Percentiles rank a stretch among this genome's conserved stretches.
Evolutionary conservation across 257 asterid species (phyloP).

Genomic region (Solanum tacnaense): DNA sequence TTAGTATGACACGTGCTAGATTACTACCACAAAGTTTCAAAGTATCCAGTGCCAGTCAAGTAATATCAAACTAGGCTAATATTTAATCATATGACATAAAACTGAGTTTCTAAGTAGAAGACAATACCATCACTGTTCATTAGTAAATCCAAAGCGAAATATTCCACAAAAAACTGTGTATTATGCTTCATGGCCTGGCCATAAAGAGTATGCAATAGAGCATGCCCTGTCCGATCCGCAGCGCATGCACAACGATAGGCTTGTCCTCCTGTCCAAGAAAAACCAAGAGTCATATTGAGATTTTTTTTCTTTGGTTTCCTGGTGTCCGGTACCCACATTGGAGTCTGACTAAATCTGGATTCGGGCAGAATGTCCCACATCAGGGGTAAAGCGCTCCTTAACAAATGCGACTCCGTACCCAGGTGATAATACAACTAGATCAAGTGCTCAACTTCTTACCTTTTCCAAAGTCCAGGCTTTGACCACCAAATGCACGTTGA

Average conservation of each 20-base stretch:
- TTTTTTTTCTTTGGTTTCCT: neutral
- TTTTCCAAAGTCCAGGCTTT: slow-evolving; percentile 89
- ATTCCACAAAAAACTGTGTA: slow-evolving; percentile 92
- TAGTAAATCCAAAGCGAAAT: slow-evolving; percentile 84
- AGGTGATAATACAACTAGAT: neutral
- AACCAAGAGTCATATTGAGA: neutral
- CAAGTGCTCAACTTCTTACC: slow-evolving; percentile 24
- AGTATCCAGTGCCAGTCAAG: neutral
- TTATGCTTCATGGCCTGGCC: slow-evolving; percentile 99
- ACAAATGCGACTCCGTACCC: neutral
- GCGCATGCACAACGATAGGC: slow-evolving; percentile 99
- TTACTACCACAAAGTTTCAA: neutral
- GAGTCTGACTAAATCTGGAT: neutral
- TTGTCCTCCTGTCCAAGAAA: slow-evolving; percentile 63
- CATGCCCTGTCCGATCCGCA: slow-evolving; percentile 99
- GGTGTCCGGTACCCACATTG: neutral
- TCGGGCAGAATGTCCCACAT: neutral
- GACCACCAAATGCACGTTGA: slow-evolving; percentile 99
- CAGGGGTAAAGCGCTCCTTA: neutral
- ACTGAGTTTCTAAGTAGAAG: neutral
- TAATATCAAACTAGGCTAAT: neutral
- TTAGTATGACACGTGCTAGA: neutral
- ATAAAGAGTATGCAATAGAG: slow-evolving; percentile 89
- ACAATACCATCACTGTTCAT: slow-evolving; percentile 75
- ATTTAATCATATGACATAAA: neutral